Evolutionary conservation across 2,329 filamentous ascomycete species (phyloP).

Genomic region (Penicillium sp.): DNA sequence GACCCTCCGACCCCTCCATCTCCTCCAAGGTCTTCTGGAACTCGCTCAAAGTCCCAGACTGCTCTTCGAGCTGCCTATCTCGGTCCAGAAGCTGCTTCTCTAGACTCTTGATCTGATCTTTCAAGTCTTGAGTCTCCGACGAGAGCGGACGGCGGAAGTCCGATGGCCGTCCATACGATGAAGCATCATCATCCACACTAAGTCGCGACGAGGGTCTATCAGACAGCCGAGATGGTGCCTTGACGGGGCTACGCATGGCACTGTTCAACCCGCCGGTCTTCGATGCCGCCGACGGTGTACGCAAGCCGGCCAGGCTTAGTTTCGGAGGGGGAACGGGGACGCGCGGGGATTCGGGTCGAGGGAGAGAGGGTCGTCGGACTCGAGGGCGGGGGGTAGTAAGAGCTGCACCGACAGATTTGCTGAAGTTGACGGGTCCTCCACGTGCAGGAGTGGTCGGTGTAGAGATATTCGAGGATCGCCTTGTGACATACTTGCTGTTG

Average conservation of each 20-base stretch:
- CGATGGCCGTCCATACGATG: slow-evolving; percentile 31
- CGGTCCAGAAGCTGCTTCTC: slow-evolving; percentile 74
- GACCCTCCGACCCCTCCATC: slow-evolving; percentile 72
- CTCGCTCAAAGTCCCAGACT: slow-evolving; percentile 75
- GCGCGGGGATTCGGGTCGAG: slow-evolving; percentile 80
- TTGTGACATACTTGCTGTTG: slow-evolving; percentile 65
- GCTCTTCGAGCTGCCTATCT: slow-evolving; percentile 83
- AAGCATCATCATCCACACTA: slow-evolving; percentile 38
- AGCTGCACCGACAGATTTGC: slow-evolving; percentile 78
- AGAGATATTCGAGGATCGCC: slow-evolving; percentile 52
- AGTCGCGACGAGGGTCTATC: slow-evolving; percentile 41
- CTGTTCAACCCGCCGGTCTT: slow-evolving; percentile 36
- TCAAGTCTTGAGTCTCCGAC: slow-evolving; percentile 45
- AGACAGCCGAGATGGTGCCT: slow-evolving; percentile 37
- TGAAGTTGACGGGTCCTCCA: slow-evolving; percentile 73
- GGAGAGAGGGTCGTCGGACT: slow-evolving; percentile 68
- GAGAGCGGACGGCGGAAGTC: slow-evolving; percentile 28
- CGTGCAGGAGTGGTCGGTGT: slow-evolving; percentile 69
- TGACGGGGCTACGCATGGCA: slow-evolving; percentile 45
- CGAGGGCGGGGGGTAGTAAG: slow-evolving; percentile 66
- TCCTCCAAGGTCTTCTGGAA: slow-evolving; percentile 89
- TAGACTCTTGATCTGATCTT: slow-evolving; percentile 71
- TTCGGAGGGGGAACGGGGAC: slow-evolving; percentile 55
- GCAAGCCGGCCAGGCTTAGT: slow-evolving; percentile 53
- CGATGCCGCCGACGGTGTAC: slow-evolving; percentile 52